Conservation (phyloP, 2,329 filamentous ascomycete genomes). For the Pseudogymnoascus verrucosus region DNA sequence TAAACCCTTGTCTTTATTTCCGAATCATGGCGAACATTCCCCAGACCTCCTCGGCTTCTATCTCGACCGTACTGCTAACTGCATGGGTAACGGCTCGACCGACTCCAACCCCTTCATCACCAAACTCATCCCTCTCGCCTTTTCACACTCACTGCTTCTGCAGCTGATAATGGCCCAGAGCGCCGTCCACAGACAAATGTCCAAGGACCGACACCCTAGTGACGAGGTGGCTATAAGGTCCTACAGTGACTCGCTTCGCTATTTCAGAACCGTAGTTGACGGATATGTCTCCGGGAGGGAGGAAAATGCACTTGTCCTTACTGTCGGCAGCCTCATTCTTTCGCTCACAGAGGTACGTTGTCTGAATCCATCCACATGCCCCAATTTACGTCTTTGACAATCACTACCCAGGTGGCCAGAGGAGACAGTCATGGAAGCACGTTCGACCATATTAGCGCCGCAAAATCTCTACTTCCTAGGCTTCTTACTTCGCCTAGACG, state of each 20-base stretch:
- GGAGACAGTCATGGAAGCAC: slow-evolving; percentile 39
- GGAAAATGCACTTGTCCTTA: slow-evolving; percentile 32
- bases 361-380: background rate
- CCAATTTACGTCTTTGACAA: slow-evolving; percentile 10
- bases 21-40: slow-evolving; percentile 26
- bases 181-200: slow-evolving; percentile 31
- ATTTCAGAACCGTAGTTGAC: slow-evolving; percentile 31
- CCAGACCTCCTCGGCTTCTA: slow-evolving; percentile 41
- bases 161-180: slow-evolving; percentile 41
- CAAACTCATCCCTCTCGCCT: slow-evolving; percentile 39
- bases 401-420: slow-evolving; percentile 29
- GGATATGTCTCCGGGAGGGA: slow-evolving; percentile 30
- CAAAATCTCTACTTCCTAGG: slow-evolving; percentile 34
- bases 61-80: slow-evolving; percentile 35
- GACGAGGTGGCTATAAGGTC: slow-evolving; percentile 30
- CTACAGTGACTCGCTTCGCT: slow-evolving; percentile 30
- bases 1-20: slow-evolving; percentile 2
- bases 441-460: slow-evolving; percentile 38
- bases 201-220: slow-evolving; percentile 21
- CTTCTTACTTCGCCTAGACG: slow-evolving; percentile 29
- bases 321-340: slow-evolving; percentile 38
- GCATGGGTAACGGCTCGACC: slow-evolving; percentile 41
- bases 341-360: slow-evolving; percentile 38
- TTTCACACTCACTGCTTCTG: slow-evolving; percentile 37
- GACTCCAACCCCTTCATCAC: slow-evolving; percentile 38